Evolutionary conservation across 2,329 filamentous ascomycete genomes (phyloP).

Genomic region (Fusarium multiceps): DNA sequence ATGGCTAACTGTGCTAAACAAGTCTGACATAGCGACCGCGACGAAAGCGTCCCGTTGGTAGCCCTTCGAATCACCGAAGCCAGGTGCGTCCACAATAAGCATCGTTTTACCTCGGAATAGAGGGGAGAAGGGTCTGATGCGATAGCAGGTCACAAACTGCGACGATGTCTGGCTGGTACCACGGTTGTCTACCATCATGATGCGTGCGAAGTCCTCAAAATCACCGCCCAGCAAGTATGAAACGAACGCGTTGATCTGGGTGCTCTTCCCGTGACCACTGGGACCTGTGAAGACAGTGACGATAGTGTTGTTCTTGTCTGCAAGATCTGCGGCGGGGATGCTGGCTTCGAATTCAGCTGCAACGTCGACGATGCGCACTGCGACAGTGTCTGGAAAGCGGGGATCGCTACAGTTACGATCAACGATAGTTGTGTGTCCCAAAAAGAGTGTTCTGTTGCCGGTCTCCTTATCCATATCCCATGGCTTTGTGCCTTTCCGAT

Average conservation of each 20-base stretch:
- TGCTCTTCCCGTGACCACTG: neutral
- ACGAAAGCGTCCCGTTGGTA: neutral
- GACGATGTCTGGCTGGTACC: neutral
- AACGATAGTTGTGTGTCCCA: neutral
- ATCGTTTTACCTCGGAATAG: neutral
- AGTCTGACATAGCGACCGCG: neutral
- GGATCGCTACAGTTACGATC: neutral
- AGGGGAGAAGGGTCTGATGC: slow-evolving; percentile 2
- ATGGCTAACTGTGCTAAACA: slow-evolving; percentile 1
- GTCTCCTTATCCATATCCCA: neutral
- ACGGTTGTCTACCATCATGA: neutral
- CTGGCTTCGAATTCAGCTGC: slow-evolving; percentile 1
- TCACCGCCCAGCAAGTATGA: slow-evolving; percentile 1
- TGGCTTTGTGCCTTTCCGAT: neutral
- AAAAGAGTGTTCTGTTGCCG: neutral
- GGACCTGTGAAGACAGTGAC: neutral
- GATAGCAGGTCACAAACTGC: neutral
- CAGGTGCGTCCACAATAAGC: slow-evolving; percentile 3
- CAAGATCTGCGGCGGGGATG: neutral
- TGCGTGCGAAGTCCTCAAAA: neutral
- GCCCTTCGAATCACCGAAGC: neutral
- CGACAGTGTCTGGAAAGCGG: neutral
- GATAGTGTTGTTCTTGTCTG: neutral
- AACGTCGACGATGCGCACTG: slow-evolving; percentile 3
- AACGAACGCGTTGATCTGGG: neutral